A percentile compares a stretch with the other conserved stretches of the same genome.
Evolutionary conservation across 2,329 filamentous ascomycete species (phyloP).

Genomic region (Dichotomopilus funicola): DNA sequence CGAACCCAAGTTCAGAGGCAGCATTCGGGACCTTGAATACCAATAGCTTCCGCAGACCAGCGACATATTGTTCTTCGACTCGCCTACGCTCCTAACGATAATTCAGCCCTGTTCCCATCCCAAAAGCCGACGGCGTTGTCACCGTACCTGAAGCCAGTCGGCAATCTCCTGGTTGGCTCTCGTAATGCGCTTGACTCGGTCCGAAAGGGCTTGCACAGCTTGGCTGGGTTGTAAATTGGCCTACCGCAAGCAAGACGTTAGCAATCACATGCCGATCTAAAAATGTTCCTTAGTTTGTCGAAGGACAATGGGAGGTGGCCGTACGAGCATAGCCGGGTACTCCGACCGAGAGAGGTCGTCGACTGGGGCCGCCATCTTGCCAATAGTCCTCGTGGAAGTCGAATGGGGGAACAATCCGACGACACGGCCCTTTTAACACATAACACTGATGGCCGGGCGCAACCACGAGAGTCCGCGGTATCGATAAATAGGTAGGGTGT

Average conservation of each 20-base stretch:
- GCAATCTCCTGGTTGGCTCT: slow-evolving; percentile 86
- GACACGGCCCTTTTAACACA: slow-evolving; percentile 18
- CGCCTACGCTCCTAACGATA: slow-evolving; percentile 73
- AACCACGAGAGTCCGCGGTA: slow-evolving; percentile 1
- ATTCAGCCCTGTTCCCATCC: slow-evolving; percentile 17
- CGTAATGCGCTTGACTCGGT: slow-evolving; percentile 79
- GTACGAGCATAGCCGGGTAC: slow-evolving; percentile 91
- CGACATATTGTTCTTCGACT: slow-evolving; percentile 84
- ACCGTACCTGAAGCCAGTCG: slow-evolving; percentile 86
- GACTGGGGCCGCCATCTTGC: slow-evolving; percentile 39
- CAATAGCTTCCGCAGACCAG: slow-evolving; percentile 73
- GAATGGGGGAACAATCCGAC: slow-evolving; percentile 15
- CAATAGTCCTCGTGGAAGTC: slow-evolving; percentile 10
- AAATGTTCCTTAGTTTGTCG: too few species aligned
- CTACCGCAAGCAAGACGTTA: slow-evolving; percentile 40
- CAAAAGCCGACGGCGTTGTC: not conserved
- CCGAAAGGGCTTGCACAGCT: slow-evolving; percentile 74
- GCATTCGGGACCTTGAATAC: slow-evolving; percentile 67
- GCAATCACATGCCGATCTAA: slow-evolving; percentile 11
- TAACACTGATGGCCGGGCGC: slow-evolving; percentile 16
- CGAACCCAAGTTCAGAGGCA: slow-evolving; percentile 79
- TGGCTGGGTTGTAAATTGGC: slow-evolving; percentile 72
- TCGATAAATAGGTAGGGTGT: not conserved
- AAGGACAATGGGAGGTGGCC: slow-evolving; percentile 7
- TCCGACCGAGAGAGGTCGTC: slow-evolving; percentile 77